phyloP scores from a whole-genome alignment of 176 grass and related monocot species.

The Triticum urartu region DNA sequence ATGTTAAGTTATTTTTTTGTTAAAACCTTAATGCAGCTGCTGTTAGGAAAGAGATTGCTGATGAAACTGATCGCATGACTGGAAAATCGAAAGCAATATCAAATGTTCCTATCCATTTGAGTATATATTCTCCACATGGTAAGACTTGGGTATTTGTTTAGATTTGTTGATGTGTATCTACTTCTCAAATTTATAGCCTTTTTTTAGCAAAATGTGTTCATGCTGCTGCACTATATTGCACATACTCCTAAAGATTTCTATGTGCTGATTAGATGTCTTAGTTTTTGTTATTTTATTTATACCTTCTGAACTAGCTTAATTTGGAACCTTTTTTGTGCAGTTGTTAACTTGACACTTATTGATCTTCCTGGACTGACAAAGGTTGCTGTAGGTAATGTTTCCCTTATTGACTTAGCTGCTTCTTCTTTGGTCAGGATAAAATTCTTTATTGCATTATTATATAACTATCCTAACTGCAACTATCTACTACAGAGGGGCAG shows the following conservation, averaged over 20 bases:
- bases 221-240: not conserved
- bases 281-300: not conserved
- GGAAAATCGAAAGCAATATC: slow-evolving; percentile 99
- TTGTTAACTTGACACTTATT: slow-evolving; percentile 98
- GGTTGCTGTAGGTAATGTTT: slow-evolving; percentile 88
- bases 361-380: slow-evolving; percentile 99
- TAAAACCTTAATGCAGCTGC: slow-evolving; percentile 61
- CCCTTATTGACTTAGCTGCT: slow-evolving; percentile 12
- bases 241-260: not conserved
- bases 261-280: not conserved
- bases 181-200: not conserved
- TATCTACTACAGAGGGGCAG: slow-evolving; percentile 75
- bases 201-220: not conserved
- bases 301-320: slow-evolving; percentile 37
- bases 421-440: slow-evolving; percentile 5
- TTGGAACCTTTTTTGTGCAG: slow-evolving; percentile 50
- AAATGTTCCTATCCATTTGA: slow-evolving; percentile 96
- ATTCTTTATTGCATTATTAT: slow-evolving; percentile 8
- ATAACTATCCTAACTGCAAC: not conserved
- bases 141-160: slow-evolving; percentile 25
- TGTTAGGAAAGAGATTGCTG: slow-evolving; percentile 95
- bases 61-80: slow-evolving; percentile 97
- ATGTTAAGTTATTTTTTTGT: slow-evolving; percentile 12
- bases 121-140: slow-evolving; percentile 98
- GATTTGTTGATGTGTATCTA: not conserved